Base-by-base conservation (phyloP, 2,329 filamentous ascomycete genomes). In the Fusarium sp. region DNA sequence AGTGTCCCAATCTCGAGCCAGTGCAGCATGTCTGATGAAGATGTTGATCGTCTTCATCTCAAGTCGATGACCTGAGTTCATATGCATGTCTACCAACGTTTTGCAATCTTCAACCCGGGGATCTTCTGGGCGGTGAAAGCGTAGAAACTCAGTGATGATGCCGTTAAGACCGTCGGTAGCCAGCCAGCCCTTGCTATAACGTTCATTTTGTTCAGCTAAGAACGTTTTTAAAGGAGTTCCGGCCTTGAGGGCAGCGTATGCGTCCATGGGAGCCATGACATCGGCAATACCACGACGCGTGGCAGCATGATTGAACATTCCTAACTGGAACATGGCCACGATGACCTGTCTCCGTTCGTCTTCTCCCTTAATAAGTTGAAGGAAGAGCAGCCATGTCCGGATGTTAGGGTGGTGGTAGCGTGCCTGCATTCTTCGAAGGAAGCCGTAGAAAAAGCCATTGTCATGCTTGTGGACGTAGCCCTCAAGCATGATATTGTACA, bases 331-430 rank as follows among this genome's bases (percentile, higher is more conserved):
- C 84, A 87, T 87, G 60, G 79, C 78, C 15, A 81, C 79, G 30
- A 87, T 74, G 30, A 85, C 77, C 68, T 84, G 82, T 25, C 82
- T 80, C 54, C 81, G 80, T 52, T 84, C 82, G n/a, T 87, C 84
- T 74, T 90, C 88, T 13, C 85, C 86, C 76, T 88, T 86, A 61
- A 91, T 86, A 46, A 87, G 78, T n/a, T 79, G 76, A 20, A 87
- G 76, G 62, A 86, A 84, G 6, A 83, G 77, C 5, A 83, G 69
- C 85, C 85, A 87, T 0, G 85, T 86, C 18, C 76, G 74, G 5
- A 82, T 73, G 49, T 85, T 82, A 6, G 85, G 83, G 29, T 69
- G 65, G 46, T 81, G 78, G 49, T 79, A 81, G 15, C 78, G 76
- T 9, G 67, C 56, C 25, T 77, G 63, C 85, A 87, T 86, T 61